phyloP scores from a whole-genome alignment of 306 rosid genomes.

The Urtica urens region DNA sequence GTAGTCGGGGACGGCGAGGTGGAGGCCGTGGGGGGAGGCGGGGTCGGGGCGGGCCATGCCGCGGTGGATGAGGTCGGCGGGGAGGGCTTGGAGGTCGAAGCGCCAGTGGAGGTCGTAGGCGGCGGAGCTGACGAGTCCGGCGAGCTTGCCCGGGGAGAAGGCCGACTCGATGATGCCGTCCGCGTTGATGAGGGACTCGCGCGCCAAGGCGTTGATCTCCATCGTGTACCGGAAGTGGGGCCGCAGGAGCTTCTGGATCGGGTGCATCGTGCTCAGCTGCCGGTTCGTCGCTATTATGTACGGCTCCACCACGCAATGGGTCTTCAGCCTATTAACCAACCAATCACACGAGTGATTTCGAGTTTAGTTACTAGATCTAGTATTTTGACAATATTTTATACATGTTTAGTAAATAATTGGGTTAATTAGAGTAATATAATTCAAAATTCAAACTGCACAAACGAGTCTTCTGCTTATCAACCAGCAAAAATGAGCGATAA shows the following conservation, averaged over 20 bases:
- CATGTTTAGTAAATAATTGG: no score
- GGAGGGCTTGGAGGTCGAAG: slow-evolving; percentile 52
- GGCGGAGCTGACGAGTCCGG: slow-evolving; percentile 40
- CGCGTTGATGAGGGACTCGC: slow-evolving; percentile 37
- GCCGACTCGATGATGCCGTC: slow-evolving; percentile 38
- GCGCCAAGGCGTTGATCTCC: slow-evolving; percentile 85
- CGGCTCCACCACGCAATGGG: slow-evolving; percentile 71
- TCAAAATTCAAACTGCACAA: no score
- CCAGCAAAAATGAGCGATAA: not conserved
- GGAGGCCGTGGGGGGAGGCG: slow-evolving; percentile 46
- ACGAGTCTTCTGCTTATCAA: no score
- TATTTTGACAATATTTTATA: no score
- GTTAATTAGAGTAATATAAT: no score
- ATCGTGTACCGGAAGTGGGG: slow-evolving; percentile 84
- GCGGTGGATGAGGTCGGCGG: slow-evolving; percentile 50
- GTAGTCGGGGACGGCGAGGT: slow-evolving; percentile 44
- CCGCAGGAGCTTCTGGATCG: slow-evolving; percentile 51
- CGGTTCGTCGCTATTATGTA: slow-evolving; percentile 70
- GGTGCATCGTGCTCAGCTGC: slow-evolving; percentile 73
- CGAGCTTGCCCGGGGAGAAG: slow-evolving; percentile 38
- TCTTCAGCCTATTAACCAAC: slow-evolving; percentile 75
- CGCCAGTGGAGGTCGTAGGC: slow-evolving; percentile 56
- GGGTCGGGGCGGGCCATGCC: slow-evolving; percentile 64
- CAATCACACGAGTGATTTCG: no score
- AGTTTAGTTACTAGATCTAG: no score